Conservation (phyloP, 371 early-diverging fungal species). For the Mucor saturninus region DNA sequence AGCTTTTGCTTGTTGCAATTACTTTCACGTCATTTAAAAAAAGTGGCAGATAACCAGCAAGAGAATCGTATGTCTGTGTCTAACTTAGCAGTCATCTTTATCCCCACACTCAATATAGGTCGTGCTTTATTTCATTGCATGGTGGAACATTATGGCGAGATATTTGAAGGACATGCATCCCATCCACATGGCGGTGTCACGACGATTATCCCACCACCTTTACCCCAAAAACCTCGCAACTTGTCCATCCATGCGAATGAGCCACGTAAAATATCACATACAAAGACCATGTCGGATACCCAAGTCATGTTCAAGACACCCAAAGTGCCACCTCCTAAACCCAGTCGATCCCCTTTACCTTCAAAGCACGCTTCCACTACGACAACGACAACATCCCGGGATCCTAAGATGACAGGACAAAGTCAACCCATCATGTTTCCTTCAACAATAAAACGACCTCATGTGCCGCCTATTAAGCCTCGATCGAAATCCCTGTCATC, state of each 20-base stretch:
- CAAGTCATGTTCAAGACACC: constrained; percentile 5
- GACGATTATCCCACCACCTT: constrained; percentile 31
- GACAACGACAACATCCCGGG: neutral
- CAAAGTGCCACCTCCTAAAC: constrained; percentile 40
- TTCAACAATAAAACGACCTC: neutral
- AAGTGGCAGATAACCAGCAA: constrained; percentile 62
- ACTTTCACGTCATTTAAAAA: constrained; percentile 68
- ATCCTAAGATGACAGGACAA: neutral
- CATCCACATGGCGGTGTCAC: neutral
- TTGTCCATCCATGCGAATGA: neutral
- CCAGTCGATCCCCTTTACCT: constrained; percentile 24
- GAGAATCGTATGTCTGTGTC: constrained; percentile 80
- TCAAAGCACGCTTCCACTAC: neutral
- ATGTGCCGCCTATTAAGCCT: constrained; percentile 25
- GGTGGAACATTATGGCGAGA: constrained; percentile 39
- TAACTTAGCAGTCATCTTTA: constrained; percentile 83
- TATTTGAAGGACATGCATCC: constrained; percentile 17
- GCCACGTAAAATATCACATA: constrained; percentile 15
- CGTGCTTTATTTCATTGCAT: constrained; percentile 69
- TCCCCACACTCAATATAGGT: constrained; percentile 77
- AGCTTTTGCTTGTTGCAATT: constrained; percentile 62
- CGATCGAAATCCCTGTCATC: constrained; percentile 44
- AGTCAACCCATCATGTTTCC: neutral
- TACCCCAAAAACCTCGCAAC: constrained; percentile 44
- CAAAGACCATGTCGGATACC: constrained; percentile 41